Evolutionary conservation across 805 yeast species (phyloP).

Genomic region (Ogataea glucozyma): DNA sequence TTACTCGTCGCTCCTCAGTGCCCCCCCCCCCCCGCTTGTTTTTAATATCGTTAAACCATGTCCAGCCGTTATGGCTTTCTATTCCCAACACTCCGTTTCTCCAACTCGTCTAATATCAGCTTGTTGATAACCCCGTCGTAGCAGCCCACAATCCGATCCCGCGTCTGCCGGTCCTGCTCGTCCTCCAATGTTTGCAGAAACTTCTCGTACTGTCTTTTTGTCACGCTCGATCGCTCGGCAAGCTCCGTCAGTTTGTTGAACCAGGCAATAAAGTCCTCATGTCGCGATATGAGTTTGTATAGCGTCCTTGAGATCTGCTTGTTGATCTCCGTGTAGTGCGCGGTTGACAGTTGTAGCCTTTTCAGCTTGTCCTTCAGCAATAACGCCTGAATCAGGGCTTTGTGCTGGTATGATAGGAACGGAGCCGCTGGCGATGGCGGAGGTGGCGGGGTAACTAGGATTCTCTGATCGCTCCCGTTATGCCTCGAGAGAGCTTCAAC

Average conservation of each 20-base stretch:
- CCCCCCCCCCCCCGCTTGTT: too few species aligned
- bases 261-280: constrained; percentile 23
- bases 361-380: constrained; percentile 55
- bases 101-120: constrained; percentile 18
- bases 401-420: constrained; percentile 41
- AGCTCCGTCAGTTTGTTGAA: constrained; percentile 32
- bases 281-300: constrained; percentile 38
- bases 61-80: too few species aligned
- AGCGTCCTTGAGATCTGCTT: constrained; percentile 60
- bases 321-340: constrained; percentile 57
- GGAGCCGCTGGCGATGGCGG: constrained; percentile 3
- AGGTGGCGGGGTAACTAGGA: constrained; percentile 1
- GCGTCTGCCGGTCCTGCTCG: constrained; percentile 9
- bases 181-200: constrained; percentile 22
- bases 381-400: constrained; percentile 54
- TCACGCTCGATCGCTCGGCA: constrained; percentile 31
- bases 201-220: constrained; percentile 11
- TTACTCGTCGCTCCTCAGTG: too few species aligned
- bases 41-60: too few species aligned
- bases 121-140: constrained; percentile 18
- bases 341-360: constrained; percentile 35
- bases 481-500: constrained; percentile 23
- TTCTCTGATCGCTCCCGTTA: too few species aligned
- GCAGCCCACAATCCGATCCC: constrained; percentile 4
- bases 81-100: neutral